A percentile compares a stretch with the other conserved stretches of the same genome.
Conservation (phyloP, 176 grass and related monocot genomes). For the Calamus simplicifolius region DNA sequence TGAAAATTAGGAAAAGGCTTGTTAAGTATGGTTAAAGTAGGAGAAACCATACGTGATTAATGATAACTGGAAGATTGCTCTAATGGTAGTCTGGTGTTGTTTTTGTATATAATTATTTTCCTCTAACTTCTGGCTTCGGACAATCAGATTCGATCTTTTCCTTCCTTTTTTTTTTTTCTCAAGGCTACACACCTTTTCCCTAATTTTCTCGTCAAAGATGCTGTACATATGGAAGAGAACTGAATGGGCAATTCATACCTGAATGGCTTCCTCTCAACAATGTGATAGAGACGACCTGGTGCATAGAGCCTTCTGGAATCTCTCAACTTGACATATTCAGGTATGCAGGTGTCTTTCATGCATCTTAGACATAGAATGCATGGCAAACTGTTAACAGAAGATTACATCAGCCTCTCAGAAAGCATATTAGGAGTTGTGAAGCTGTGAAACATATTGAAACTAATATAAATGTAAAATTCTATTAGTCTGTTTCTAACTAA, state of each 20-base stretch:
- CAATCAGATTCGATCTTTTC: no score
- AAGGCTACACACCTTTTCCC: no score
- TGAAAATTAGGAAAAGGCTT: no score
- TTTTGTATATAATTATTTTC: no score
- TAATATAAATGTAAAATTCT: background rate
- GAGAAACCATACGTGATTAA: no score
- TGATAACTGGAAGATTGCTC: no score
- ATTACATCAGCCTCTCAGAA: constrained; percentile 46
- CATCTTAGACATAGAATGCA: constrained; percentile 76
- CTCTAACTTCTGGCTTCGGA: no score
- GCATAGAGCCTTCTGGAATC: constrained; percentile 86
- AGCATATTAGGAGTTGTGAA: constrained; percentile 21
- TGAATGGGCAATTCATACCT: constrained; percentile 26
- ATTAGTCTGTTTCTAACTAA: no score
- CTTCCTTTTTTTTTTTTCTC: no score
- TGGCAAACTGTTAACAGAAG: constrained; percentile 84
- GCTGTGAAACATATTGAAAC: background rate
- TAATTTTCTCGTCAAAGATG: background rate
- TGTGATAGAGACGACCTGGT: constrained; percentile 84
- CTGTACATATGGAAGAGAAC: background rate
- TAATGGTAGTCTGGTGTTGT: no score
- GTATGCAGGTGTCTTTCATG: constrained; percentile 74
- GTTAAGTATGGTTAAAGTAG: no score
- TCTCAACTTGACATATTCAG: constrained; percentile 86
- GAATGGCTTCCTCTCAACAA: constrained; percentile 88